Evolutionary conservation across 139 green algal species (phyloP).

Genomic region (Desmodesmus armatus): DNA sequence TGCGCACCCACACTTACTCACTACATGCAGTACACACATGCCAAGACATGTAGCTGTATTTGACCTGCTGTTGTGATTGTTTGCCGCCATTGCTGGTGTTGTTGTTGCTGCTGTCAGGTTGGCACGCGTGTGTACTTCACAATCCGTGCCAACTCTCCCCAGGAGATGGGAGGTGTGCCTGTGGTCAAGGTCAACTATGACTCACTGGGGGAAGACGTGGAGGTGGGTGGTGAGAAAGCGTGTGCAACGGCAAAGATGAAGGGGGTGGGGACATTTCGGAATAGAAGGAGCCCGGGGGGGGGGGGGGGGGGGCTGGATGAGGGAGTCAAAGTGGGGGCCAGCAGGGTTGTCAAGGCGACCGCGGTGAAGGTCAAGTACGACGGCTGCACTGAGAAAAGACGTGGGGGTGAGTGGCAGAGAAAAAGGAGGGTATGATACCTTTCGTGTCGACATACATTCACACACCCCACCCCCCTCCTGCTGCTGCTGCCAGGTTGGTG

Average conservation of each 20-base stretch:
- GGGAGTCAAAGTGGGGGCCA: too few relatives aligned
- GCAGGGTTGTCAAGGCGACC: too few relatives aligned
- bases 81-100: neutral
- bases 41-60: too few relatives aligned
- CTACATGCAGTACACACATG: too few relatives aligned
- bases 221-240: constrained; percentile 53
- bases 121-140: constrained; percentile 71
- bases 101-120: constrained; percentile 15
- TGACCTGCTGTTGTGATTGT: too few relatives aligned
- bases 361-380: too few relatives aligned
- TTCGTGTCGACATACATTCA: too few relatives aligned
- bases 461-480: too few relatives aligned
- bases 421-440: too few relatives aligned
- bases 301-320: too few relatives aligned
- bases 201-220: constrained; percentile 83
- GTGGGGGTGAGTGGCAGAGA: neutral
- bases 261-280: too few relatives aligned
- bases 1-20: neutral
- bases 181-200: constrained; percentile 81
- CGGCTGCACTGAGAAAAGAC: neutral
- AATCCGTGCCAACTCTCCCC: constrained; percentile 60
- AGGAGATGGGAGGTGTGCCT: constrained; percentile 35
- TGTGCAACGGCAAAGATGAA: too few relatives aligned
- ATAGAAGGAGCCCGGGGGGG: neutral
- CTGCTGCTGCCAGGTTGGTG: constrained; percentile 78